These are phyloP conservation scores for Chlorella sorokiniana DNA, from an alignment of 139 green algal species.

Conservation along the genomic window DNA sequence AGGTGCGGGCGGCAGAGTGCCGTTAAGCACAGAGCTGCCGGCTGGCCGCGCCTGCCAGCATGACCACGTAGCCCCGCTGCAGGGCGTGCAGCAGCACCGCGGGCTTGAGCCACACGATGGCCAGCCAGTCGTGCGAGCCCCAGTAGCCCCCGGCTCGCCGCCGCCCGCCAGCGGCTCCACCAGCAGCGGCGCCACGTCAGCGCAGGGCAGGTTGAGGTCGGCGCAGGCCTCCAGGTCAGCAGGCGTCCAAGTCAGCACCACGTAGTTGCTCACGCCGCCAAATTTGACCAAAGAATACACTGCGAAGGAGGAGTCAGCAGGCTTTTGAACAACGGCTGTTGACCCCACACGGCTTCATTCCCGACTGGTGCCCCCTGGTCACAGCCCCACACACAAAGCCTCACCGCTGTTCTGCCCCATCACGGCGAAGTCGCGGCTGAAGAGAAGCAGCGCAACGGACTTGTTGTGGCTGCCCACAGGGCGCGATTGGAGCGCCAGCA, in stretches of 20 bases:
- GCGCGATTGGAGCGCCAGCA: background rate
- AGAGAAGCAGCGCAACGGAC: background rate
- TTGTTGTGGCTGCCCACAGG: background rate
- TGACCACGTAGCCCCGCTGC: background rate
- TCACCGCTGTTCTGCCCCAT: slow-evolving; percentile 28
- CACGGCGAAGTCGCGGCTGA: background rate
- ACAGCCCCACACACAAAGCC: background rate
- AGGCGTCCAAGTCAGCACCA: slow-evolving; percentile 1
- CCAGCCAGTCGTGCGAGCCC: background rate
- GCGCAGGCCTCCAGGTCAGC: slow-evolving; percentile 11
- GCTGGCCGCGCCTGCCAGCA: background rate
- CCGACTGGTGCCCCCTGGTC: too few relatives aligned
- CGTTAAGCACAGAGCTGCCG: background rate
- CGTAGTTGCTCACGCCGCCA: slow-evolving; percentile 14
- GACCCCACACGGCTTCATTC: too few relatives aligned
- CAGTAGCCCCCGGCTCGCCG: background rate
- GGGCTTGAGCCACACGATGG: slow-evolving; percentile 7
- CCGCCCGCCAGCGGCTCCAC: background rate
- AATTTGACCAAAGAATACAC: slow-evolving; percentile 26
- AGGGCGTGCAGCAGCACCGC: background rate
- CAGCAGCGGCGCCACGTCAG: slow-evolving; percentile 5
- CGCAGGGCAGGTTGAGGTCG: slow-evolving; percentile 33
- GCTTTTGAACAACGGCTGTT: background rate
- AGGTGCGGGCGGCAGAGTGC: background rate
- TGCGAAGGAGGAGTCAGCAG: background rate